Base-by-base conservation (phyloP, 768 basidiomycete genomes). In the Russula abietina region DNA sequence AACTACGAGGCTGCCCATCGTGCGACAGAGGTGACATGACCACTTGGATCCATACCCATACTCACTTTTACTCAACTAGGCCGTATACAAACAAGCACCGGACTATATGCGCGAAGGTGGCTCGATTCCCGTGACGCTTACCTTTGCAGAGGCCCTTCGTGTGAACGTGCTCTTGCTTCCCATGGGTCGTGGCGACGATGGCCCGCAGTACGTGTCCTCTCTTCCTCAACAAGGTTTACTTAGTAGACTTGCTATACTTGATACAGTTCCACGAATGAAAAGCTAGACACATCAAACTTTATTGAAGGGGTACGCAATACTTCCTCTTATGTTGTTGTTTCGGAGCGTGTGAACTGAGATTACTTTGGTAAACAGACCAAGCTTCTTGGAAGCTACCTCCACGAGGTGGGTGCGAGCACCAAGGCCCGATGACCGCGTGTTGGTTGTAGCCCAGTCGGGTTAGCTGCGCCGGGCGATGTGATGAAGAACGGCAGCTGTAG, bases 131-230 rank as follows among this genome's bases (percentile, higher is more conserved):
- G n/a, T n/a, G n/a, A n/a, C n/a, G n/a, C n/a, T n/a, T n/a, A n/a
- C n/a, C n/a, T n/a, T n/a, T n/a, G 92, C 94, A 11, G 92, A 97
- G 71, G 83, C 83, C 48, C 77, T 97, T 51, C 84, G 84, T 14
- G 87, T 93, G 59, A 97, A 94, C 70, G 91, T 97, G 10, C 73
- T 95, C 60, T 77, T 98, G 22, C 79, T 98, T 30, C 96, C 94
- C 0, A 95, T 96, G 87, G 93, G 93, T 2, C 80, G 95, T 55
- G 91, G 91, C 2, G 93, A 98, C 70, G 96, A 98, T 67, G 96
- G 95, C 68, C 91, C 93, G 46, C 92, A 93, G 88, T 92, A 70
- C 66, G 89, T 83, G 1, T 16, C 49, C 10, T 19, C 26, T 11
- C 30, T 11, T 5, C 19, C 9, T 10, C 0, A 22, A 33, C 33